Percentiles rank a stretch among this genome's conserved stretches.
These are phyloP conservation scores for Pontederia paniculata DNA, from an alignment of 176 grass and related monocot genomes.

Conservation along the genomic window DNA sequence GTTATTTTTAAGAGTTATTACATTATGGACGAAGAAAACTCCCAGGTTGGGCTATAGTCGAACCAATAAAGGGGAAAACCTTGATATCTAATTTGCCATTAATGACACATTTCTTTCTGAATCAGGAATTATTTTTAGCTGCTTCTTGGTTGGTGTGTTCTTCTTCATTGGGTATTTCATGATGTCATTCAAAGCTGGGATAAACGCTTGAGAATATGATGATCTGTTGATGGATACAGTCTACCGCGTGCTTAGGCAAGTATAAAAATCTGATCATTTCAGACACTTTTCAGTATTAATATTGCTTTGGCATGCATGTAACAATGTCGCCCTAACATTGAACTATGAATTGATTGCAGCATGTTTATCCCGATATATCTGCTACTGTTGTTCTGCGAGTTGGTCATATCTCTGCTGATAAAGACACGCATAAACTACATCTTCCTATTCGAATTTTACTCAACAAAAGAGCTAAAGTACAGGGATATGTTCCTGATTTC, in stretches of 20 bases:
- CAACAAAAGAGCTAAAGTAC: constrained; percentile 80
- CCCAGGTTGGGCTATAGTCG: too few relatives aligned
- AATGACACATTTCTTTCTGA: too few relatives aligned
- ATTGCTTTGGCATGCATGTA: not conserved
- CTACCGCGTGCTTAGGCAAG: constrained; percentile 83
- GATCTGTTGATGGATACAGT: constrained; percentile 89
- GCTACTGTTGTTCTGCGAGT: constrained; percentile 86
- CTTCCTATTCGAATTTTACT: constrained; percentile 87
- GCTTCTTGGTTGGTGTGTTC: constrained; percentile 15
- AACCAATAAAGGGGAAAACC: too few relatives aligned
- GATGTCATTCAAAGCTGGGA: too few relatives aligned
- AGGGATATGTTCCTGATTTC: constrained; percentile 71
- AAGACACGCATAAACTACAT: constrained; percentile 82
- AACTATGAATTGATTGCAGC: constrained; percentile 24
- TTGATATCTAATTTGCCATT: too few relatives aligned
- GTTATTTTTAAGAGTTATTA: too few relatives aligned
- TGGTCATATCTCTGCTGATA: constrained; percentile 92
- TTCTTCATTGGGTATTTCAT: constrained; percentile 31
- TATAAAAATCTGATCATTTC: not conserved
- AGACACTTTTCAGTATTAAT: not conserved
- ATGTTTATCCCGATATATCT: constrained; percentile 94
- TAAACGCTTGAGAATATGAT: constrained; percentile 57
- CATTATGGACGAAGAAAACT: too few relatives aligned
- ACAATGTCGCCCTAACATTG: not conserved
- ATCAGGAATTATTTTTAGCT: constrained; percentile 16